Evolutionary conservation across 2,329 filamentous ascomycete species (phyloP), one percentile per base, ranked within the genome.

Genomic region (Colletotrichum tabaci): DNA sequence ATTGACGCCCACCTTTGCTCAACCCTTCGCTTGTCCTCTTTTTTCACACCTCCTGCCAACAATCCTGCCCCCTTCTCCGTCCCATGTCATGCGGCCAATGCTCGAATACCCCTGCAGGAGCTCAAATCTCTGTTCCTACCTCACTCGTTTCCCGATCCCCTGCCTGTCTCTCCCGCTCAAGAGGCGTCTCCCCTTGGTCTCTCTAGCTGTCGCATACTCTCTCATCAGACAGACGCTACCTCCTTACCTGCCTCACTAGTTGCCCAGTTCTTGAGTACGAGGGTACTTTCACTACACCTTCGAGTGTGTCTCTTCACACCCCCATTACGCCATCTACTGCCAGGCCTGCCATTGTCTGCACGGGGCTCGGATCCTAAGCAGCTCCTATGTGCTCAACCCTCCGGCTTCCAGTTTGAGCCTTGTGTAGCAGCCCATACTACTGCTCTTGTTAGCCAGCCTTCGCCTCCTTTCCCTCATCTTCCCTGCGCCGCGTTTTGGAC

Each of bases 401-500:
- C 40, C 18, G 13, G n/a, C 63, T n/a, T n/a, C 18, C 42, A 42
- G 66, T 72, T 61, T 66, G 70, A 71, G 66, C 60, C 61, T 40
- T 44, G 46, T 26, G 30, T 40, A 44, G 23, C 47, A 13, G 30
- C 23, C 15, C 23, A 49, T 44, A 23, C 57, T 21, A 13, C 40
- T 71, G 26, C 63, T 64, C 76, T 75, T 78, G 75, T 79, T 77
- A 77, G 72, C 66, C 75, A 77, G 72, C 66, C 74, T 66, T 73
- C 69, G 66, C 67, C 58, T 66, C 66, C 58, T 77, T 73, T 78
- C 74, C 67, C 30, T 35, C 74, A 74, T 64, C 74, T 75, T 74
- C 78, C 81, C 76, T 79, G 79, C 80, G 71, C 77, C 77, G 77
- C 75, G 83, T 84, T 84, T 84, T 80, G 81, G 77, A 79, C 80